phyloP scores from a whole-genome alignment of 306 rosid species.

The Corylus heterophylla region DNA sequence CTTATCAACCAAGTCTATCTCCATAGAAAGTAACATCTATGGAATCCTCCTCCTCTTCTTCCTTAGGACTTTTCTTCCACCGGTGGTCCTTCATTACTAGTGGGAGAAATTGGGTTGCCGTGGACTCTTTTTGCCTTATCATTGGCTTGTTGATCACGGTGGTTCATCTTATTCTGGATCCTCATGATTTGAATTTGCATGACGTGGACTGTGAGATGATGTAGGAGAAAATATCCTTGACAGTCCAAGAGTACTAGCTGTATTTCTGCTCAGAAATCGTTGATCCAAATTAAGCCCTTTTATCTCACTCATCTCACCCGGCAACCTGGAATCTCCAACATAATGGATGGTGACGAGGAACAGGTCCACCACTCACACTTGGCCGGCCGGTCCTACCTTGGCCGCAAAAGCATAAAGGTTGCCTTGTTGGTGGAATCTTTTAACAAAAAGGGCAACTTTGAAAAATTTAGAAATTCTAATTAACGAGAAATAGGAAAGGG shows the following conservation, averaged over 20 bases:
- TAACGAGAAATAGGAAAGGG: not conserved
- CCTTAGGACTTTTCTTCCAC: slow-evolving; percentile 28
- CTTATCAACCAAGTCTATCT: slow-evolving; percentile 50
- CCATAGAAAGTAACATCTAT: slow-evolving; percentile 35
- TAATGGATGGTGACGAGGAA: slow-evolving; percentile 13
- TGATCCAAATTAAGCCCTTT: slow-evolving; percentile 10
- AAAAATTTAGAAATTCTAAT: not conserved
- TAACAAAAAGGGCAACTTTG: not conserved
- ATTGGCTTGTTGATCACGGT: too few species aligned
- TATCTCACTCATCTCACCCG: slow-evolving; percentile 7
- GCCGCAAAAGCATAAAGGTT: slow-evolving; percentile 36
- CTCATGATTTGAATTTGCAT: too few species aligned
- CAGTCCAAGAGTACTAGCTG: slow-evolving; percentile 2
- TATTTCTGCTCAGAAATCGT: not conserved
- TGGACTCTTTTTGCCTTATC: slow-evolving; percentile 8
- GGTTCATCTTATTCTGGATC: too few species aligned
- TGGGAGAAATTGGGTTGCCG: slow-evolving; percentile 29
- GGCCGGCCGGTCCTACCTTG: slow-evolving; percentile 33
- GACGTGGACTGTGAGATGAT: too few species aligned
- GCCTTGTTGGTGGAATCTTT: not conserved
- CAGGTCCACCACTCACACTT: slow-evolving; percentile 27
- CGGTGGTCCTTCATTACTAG: slow-evolving; percentile 48
- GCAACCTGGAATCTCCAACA: slow-evolving; percentile 39
- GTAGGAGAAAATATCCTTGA: not conserved
- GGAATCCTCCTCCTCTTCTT: slow-evolving; percentile 40